Evolutionary conservation across 495 filamentous ascomycete genomes (phyloP), one percentile per base, ranked within the genome.

Genomic region (Amorphotheca resinae): DNA sequence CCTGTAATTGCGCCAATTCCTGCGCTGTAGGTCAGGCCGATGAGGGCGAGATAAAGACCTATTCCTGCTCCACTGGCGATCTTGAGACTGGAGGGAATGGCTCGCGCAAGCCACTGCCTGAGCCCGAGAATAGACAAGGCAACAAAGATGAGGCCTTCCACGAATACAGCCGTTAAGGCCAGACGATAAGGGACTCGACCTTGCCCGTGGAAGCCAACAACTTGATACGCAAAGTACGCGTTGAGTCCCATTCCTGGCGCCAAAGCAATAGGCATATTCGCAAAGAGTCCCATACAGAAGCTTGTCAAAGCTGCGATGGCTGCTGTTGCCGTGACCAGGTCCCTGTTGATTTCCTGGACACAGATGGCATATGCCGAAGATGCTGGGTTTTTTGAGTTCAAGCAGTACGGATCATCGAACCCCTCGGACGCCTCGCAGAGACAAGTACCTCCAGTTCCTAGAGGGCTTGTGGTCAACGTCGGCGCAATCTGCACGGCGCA

Each of bases 221-320:
- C 83, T 21, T 81, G 83, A 55, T 81, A 89, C 9, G 84, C 71
- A 44, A 89, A 88, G 56, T 88, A 88, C 2, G 83, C 83, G 54
- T 89, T 89, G 42, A 89, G 49, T 12, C 84, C 84, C 82, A 88
- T 85, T 22, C 84, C 84, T 9, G 84, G 84, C 3, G 82, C 84
- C 38, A 88, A 64, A 4, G 76, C 77, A 36, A 89, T 79, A 2
- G 84, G 84, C 49, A 79, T 73, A 42, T 63, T 60, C 36, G 82
- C 74, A 42, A 82, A 74, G 0, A 87, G 59, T 6, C 84, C 84
- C 75, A 88, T 82, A 59, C 70, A 76, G 59, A 87, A 85, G 9
- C 68, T 77, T 0, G 72, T 70, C 8, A 86, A 56, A 2, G 77
- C 77, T 9, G 84, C 65, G 52, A 87, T 86, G 16, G 83, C 83